Evolutionary conservation across 352 stramenopile species (phyloP).

Genomic region (Blastocystis sp.): DNA sequence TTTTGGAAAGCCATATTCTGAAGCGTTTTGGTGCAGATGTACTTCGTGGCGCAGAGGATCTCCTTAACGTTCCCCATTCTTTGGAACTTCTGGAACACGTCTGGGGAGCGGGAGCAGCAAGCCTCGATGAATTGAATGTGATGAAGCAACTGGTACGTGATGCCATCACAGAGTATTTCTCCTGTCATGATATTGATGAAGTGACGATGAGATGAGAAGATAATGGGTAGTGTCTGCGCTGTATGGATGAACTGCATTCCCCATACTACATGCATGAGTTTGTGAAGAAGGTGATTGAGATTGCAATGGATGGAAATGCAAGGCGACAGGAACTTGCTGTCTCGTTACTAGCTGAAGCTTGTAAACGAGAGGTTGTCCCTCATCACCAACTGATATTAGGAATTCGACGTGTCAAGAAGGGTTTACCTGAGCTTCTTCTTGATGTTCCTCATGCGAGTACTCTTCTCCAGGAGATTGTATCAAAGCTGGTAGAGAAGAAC

Average conservation of each 20-base stretch:
- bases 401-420: slow-evolving; percentile 1
- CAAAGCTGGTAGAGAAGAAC: background rate
- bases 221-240: slow-evolving; percentile 82
- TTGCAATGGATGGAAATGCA: slow-evolving; percentile 71
- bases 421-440: background rate
- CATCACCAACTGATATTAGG: slow-evolving; percentile 52
- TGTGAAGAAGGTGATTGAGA: slow-evolving; percentile 75
- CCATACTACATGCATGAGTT: slow-evolving; percentile 93
- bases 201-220: background rate
- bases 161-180: slow-evolving; percentile 39
- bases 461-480: background rate
- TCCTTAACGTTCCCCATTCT: slow-evolving; percentile 71
- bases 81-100: slow-evolving; percentile 87
- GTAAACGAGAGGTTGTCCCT: background rate
- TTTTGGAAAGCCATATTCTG: slow-evolving; percentile 89
- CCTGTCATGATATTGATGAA: slow-evolving; percentile 28
- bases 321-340: slow-evolving; percentile 25
- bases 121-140: slow-evolving; percentile 86
- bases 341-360: slow-evolving; percentile 69
- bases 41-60: slow-evolving; percentile 25
- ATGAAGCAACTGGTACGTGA: slow-evolving; percentile 73
- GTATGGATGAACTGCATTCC: slow-evolving; percentile 86
- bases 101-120: slow-evolving; percentile 81
- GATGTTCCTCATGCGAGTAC: slow-evolving; percentile 41
- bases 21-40: slow-evolving; percentile 76